phyloP scores from a whole-genome alignment of 1,284 basidiomycete species.

The Leccinum ponderosum region DNA sequence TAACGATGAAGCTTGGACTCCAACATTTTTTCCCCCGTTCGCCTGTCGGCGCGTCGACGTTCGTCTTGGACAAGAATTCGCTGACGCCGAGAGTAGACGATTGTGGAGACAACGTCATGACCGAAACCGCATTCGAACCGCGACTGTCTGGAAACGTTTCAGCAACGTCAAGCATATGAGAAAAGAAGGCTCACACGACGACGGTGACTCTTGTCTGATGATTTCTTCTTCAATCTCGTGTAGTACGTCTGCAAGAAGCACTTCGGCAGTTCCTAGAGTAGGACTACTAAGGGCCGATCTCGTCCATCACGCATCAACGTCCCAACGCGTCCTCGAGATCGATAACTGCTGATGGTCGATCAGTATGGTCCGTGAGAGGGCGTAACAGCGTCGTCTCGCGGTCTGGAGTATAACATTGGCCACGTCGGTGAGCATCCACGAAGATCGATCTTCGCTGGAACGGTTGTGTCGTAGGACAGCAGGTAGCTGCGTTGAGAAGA shows the following conservation, averaged over 20 bases:
- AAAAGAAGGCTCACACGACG: constrained; percentile 25
- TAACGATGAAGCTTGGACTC: constrained; percentile 69
- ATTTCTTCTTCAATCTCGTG: constrained; percentile 94
- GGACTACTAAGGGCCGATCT: constrained; percentile 35
- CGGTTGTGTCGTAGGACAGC: constrained; percentile 82
- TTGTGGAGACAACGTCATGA: constrained; percentile 87
- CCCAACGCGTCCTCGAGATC: constrained; percentile 39
- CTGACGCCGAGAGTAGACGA: constrained; percentile 69
- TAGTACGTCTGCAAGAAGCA: constrained; percentile 87
- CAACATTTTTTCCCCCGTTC: constrained; percentile 82
- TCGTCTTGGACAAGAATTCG: constrained; percentile 75
- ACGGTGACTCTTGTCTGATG: constrained; percentile 53
- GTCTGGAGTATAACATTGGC: constrained; percentile 86
- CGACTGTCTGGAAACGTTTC: constrained; percentile 39
- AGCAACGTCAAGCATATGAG: constrained; percentile 14
- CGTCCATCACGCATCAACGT: constrained; percentile 43
- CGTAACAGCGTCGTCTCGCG: constrained; percentile 82
- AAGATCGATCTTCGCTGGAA: constrained; percentile 37
- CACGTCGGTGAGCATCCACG: constrained; percentile 89
- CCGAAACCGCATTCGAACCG: constrained; percentile 77
- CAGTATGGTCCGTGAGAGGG: constrained; percentile 41
- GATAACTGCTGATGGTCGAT: constrained; percentile 10
- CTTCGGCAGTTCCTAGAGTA: constrained; percentile 94
- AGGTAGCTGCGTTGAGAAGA: constrained; percentile 51
- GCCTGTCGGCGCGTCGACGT: constrained; percentile 54